phyloP scores from a whole-genome alignment of 2,329 filamentous ascomycete species.

The Ophiocordyceps robertsii region DNA sequence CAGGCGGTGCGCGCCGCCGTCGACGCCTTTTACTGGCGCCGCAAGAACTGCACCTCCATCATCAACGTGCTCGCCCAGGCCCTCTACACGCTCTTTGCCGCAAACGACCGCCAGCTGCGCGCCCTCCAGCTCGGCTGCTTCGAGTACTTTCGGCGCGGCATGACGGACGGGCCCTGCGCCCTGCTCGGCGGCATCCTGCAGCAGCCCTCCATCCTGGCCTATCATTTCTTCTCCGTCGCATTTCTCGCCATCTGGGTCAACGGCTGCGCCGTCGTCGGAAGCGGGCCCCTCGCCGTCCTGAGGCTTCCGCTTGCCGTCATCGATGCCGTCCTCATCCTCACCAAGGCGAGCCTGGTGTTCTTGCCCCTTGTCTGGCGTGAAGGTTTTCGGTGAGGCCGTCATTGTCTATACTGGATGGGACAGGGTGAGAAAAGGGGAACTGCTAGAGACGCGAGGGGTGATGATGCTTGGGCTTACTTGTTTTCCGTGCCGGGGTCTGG shows the following conservation, averaged over 20 bases:
- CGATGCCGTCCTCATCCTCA: constrained; percentile 58
- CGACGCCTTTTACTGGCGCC: constrained; percentile 68
- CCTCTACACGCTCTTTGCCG: constrained; percentile 82
- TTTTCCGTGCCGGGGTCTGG: too few species aligned
- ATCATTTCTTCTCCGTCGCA: constrained; percentile 91
- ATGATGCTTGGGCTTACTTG: too few species aligned
- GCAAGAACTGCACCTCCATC: constrained; percentile 70
- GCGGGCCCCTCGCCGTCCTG: constrained; percentile 23
- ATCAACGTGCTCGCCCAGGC: constrained; percentile 98
- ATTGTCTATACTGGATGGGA: too few species aligned
- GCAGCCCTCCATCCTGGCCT: constrained; percentile 64
- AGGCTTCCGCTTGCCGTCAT: constrained; percentile 46
- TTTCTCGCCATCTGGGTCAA: constrained; percentile 70
- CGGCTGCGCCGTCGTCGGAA: constrained; percentile 22
- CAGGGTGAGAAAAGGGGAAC: too few species aligned
- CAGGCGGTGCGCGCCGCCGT: constrained; percentile 54
- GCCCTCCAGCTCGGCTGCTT: constrained; percentile 86
- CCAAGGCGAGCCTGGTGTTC: constrained; percentile 70
- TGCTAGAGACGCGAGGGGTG: too few species aligned
- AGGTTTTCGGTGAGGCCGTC: constrained; percentile 17
- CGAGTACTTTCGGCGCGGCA: constrained; percentile 69
- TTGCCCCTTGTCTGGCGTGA: constrained; percentile 69
- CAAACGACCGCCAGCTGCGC: constrained; percentile 61
- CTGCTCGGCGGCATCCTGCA: constrained; percentile 72
- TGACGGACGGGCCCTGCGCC: constrained; percentile 66